Conservation (phyloP, 2,329 filamentous ascomycete species). For the Monosporascus sp. region DNA sequence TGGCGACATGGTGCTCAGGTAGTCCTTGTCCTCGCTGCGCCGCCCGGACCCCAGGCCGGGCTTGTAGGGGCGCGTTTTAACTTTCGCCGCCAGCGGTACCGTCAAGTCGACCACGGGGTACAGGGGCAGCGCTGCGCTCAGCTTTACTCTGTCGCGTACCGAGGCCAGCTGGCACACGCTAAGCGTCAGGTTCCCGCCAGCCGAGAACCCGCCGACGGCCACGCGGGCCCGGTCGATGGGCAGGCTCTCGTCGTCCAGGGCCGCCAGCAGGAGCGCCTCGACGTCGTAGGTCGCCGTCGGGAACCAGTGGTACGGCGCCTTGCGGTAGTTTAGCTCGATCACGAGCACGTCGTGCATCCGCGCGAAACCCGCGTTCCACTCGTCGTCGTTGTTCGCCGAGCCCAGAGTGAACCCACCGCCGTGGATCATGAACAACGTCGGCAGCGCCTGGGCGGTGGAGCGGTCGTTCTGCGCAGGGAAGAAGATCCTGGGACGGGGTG, state of each 20-base stretch:
- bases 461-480: conserved; percentile 26
- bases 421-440: conserved; percentile 39
- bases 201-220: conserved; percentile 39
- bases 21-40: conserved; percentile 21
- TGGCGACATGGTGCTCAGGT: conserved; percentile 19
- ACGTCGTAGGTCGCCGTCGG: conserved; percentile 35
- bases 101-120: conserved; percentile 40
- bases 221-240: conserved; percentile 35
- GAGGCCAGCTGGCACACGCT: conserved; percentile 31
- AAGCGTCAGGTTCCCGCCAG: conserved; percentile 38
- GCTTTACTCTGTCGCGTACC: conserved; percentile 28
- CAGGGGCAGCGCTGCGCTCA: conserved; percentile 25
- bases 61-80: conserved; percentile 31
- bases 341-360: conserved; percentile 35
- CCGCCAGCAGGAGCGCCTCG: conserved; percentile 31
- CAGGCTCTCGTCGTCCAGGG: conserved; percentile 34
- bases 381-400: conserved; percentile 32
- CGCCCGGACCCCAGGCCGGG: conserved; percentile 20
- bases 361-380: conserved; percentile 33
- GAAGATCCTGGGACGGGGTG: conserved; percentile 24
- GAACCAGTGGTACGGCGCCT: conserved; percentile 34
- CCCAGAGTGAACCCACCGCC: conserved; percentile 39
- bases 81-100: conserved; percentile 24
- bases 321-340: conserved; percentile 38
- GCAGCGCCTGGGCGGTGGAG: conserved; percentile 20